phyloP scores from a whole-genome alignment of 2,329 filamentous ascomycete species.

The Botrytis sinoallii region DNA sequence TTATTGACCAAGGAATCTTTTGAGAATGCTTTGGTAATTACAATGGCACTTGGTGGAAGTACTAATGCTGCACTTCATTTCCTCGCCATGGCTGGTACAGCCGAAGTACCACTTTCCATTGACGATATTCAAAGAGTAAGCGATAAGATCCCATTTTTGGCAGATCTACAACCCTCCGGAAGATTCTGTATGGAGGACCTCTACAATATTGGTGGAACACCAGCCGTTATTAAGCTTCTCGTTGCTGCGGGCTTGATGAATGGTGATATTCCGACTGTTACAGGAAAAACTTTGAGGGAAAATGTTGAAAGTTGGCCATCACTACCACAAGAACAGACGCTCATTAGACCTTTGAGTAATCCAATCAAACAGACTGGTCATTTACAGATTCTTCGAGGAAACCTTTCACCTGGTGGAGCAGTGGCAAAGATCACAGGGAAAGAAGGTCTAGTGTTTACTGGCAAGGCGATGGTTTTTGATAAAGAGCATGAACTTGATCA shows the following conservation, averaged over 20 bases:
- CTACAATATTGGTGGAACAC: constrained; percentile 80
- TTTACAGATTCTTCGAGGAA: constrained; percentile 82
- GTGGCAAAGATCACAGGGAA: constrained; percentile 97
- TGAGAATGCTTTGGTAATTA: constrained; percentile 70
- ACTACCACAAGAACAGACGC: constrained; percentile 72
- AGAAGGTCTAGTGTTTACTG: constrained; percentile 79
- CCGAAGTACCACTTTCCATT: constrained; percentile 49
- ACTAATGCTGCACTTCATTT: constrained; percentile 71
- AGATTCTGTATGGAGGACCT: constrained; percentile 86
- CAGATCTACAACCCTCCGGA: constrained; percentile 72
- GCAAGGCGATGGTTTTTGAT: constrained; percentile 79
- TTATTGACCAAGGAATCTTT: constrained; percentile 67
- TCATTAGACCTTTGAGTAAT: constrained; percentile 74
- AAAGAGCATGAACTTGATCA: constrained; percentile 77
- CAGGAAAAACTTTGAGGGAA: constrained; percentile 77
- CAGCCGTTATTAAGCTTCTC: constrained; percentile 80
- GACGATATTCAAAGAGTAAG: constrained; percentile 62
- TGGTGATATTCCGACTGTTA: constrained; percentile 76
- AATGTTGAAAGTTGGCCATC: constrained; percentile 77
- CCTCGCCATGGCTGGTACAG: constrained; percentile 69
- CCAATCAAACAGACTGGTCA: constrained; percentile 83
- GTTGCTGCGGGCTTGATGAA: constrained; percentile 74
- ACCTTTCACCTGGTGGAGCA: constrained; percentile 82
- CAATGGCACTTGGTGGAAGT: constrained; percentile 68
- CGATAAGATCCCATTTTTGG: constrained; percentile 69